Conservation (phyloP, 129 eudicot species). For the Dittrichia graveolens region DNA sequence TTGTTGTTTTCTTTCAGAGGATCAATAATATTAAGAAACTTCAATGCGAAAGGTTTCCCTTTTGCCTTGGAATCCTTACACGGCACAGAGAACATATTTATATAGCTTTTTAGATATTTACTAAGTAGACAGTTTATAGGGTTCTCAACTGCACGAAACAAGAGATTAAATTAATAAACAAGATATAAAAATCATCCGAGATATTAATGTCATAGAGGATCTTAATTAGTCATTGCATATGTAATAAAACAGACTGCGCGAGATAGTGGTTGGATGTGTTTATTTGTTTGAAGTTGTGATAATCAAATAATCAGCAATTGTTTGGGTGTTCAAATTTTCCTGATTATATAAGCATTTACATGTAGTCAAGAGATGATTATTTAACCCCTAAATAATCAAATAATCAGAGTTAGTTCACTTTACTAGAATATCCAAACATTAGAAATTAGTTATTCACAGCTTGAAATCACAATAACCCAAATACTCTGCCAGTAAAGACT, state of each 20-base stretch:
- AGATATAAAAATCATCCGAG: neutral
- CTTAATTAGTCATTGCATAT: neutral
- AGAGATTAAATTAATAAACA: slow-evolving; percentile 11
- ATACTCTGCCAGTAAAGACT: neutral
- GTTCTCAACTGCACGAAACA: slow-evolving; percentile 48
- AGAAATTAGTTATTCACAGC: neutral
- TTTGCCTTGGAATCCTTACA: slow-evolving; percentile 29
- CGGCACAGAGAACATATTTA: slow-evolving; percentile 54
- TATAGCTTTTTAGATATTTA: slow-evolving; percentile 42
- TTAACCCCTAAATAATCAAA: neutral
- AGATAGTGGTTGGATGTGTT: neutral
- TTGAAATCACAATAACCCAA: neutral
- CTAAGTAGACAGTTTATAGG: slow-evolving; percentile 40
- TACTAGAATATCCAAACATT: neutral
- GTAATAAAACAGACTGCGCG: neutral
- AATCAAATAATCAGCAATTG: too few species aligned
- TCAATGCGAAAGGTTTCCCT: slow-evolving; percentile 43
- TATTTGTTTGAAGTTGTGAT: neutral
- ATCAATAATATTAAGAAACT: slow-evolving; percentile 77
- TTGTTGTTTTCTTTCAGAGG: slow-evolving; percentile 81
- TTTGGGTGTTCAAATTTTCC: neutral
- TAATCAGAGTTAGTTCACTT: neutral
- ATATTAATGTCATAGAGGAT: neutral
- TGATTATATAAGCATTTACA: neutral
- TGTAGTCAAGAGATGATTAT: neutral